phyloP scores from a whole-genome alignment of 768 basidiomycete genomes.

The Tephrocybe sp. region DNA sequence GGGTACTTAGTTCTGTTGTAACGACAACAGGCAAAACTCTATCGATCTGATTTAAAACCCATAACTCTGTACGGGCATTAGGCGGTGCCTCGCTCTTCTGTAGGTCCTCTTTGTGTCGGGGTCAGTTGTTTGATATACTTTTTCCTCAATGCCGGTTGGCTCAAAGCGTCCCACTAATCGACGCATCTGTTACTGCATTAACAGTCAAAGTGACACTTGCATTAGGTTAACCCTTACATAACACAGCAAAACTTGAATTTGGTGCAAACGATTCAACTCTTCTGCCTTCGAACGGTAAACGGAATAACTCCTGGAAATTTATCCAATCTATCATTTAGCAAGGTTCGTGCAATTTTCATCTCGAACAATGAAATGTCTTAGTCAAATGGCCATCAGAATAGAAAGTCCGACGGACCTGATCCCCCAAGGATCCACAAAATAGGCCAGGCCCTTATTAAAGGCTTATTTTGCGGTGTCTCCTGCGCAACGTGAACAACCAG shows the following conservation, averaged over 20 bases:
- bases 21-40: constrained; percentile 20
- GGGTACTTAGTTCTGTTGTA: constrained; percentile 17
- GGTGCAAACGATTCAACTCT: constrained; percentile 15
- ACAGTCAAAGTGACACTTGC: constrained; percentile 18
- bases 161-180: constrained; percentile 10
- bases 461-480: constrained; percentile 7
- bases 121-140: constrained; percentile 10
- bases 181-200: constrained; percentile 17
- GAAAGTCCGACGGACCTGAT: constrained; percentile 39
- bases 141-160: constrained; percentile 7
- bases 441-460: constrained; percentile 13
- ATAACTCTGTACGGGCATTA: constrained; percentile 9
- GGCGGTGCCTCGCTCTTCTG: constrained; percentile 1
- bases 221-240: constrained; percentile 21
- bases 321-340: not conserved
- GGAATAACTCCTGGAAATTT: too few species aligned
- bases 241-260: constrained; percentile 11
- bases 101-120: constrained; percentile 1
- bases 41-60: constrained; percentile 19
- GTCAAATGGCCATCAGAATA: constrained; percentile 27
- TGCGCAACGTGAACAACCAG: constrained; percentile 8
- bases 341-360: constrained; percentile 18
- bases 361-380: constrained; percentile 16
- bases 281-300: constrained; percentile 3
- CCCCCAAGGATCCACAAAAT: constrained; percentile 40